Evolutionary conservation across 2,329 filamentous ascomycete species (phyloP).

Genomic region (Cercospora janseana): DNA sequence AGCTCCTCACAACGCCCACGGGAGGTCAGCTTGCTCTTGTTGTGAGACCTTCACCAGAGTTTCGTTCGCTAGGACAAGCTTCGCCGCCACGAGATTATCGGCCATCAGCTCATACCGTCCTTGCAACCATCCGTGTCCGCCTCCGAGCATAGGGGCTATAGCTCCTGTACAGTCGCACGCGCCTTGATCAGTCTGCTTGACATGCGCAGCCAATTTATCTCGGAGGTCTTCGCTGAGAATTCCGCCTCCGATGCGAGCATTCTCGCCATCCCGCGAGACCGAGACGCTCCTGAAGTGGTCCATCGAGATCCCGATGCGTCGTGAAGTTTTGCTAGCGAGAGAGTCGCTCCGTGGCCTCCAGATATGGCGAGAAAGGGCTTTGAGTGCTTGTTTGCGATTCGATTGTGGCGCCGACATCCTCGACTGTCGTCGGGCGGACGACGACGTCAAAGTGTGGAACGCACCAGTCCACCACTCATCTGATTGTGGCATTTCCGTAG

Average conservation of each 20-base stretch:
- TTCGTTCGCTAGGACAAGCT: slow-evolving; percentile 44
- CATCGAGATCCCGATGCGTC: slow-evolving; percentile 21
- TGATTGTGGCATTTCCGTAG: neutral
- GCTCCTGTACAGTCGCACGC: slow-evolving; percentile 21
- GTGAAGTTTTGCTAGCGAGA: slow-evolving; percentile 10
- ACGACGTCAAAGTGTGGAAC: slow-evolving; percentile 3
- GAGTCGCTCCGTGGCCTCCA: slow-evolving; percentile 17
- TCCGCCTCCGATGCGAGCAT: slow-evolving; percentile 19
- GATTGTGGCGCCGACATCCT: slow-evolving; percentile 1
- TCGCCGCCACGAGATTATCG: slow-evolving; percentile 46
- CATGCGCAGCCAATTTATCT: slow-evolving; percentile 10
- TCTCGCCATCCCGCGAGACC: slow-evolving; percentile 12
- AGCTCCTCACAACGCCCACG: slow-evolving; percentile 21
- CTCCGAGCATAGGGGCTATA: slow-evolving; percentile 21
- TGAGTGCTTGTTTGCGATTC: slow-evolving; percentile 6
- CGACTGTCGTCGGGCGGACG: neutral
- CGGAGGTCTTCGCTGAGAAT: slow-evolving; percentile 15
- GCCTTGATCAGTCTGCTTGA: slow-evolving; percentile 17
- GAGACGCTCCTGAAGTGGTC: slow-evolving; percentile 9
- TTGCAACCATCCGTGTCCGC: slow-evolving; percentile 27
- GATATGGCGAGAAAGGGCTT: slow-evolving; percentile 21
- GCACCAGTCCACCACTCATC: neutral
- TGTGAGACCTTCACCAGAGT: slow-evolving; percentile 40
- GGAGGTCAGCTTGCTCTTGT: slow-evolving; percentile 17
- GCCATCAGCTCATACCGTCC: slow-evolving; percentile 51